These are phyloP conservation scores for Yamadazyma kitorensis DNA, from an alignment of 805 yeast genomes.

Conservation along the genomic window DNA sequence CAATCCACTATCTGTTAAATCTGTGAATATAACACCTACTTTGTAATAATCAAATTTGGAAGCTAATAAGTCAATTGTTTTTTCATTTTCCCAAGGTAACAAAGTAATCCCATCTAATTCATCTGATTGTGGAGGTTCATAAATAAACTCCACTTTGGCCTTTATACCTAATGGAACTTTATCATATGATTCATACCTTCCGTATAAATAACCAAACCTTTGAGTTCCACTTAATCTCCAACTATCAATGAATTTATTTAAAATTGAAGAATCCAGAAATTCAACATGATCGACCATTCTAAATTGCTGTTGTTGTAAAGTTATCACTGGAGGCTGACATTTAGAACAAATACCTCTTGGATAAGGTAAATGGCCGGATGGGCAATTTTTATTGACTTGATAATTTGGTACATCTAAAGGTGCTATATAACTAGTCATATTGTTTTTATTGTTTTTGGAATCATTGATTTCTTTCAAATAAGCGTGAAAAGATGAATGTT, in stretches of 20 bases:
- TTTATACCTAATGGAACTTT: conserved; percentile 90
- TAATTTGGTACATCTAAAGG: conserved; percentile 75
- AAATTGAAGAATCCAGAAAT: conserved; percentile 67
- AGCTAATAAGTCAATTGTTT: conserved; percentile 53
- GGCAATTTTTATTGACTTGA: conserved; percentile 61
- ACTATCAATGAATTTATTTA: conserved; percentile 80
- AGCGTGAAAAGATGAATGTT: conserved; percentile 86
- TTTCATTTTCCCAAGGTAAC: conserved; percentile 54
- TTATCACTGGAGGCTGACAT: conserved; percentile 95
- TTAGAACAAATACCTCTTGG: conserved; percentile 93
- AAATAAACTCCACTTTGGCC: conserved; percentile 90
- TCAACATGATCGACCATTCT: conserved; percentile 98
- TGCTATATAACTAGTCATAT: conserved; percentile 63
- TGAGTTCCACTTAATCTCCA: conserved; percentile 92
- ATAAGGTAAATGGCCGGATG: conserved; percentile 87
- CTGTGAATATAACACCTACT: conserved; percentile 87
- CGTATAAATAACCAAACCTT: conserved; percentile 82
- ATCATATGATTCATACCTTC: conserved; percentile 73
- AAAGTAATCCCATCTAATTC: conserved; percentile 81
- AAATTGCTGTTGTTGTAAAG: conserved; percentile 83
- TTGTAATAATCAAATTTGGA: conserved; percentile 57
- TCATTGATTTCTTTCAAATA: conserved; percentile 72
- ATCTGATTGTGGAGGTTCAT: conserved; percentile 87
- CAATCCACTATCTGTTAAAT: conserved; percentile 79
- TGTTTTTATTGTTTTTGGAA: conserved; percentile 56